These are phyloP conservation scores for Abrus pulchellus DNA, from an alignment of 306 rosid species.

Conservation along the genomic window DNA sequence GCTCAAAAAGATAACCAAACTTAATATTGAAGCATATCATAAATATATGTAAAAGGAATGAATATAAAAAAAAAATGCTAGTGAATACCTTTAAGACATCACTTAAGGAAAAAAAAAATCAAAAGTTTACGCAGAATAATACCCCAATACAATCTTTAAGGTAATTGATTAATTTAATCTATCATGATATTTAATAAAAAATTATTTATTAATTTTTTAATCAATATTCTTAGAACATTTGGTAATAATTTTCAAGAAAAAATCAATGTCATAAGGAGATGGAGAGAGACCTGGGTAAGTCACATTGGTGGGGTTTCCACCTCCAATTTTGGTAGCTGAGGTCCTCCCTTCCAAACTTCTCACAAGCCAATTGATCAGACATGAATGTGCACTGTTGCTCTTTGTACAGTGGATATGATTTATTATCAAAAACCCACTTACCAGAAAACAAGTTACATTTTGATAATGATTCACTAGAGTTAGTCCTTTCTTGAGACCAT, in stretches of 20 bases:
- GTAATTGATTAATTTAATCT: no score
- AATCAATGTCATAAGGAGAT: no score
- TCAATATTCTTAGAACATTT: no score
- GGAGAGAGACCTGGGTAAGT: constrained; percentile 69
- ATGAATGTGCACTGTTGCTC: constrained; percentile 71
- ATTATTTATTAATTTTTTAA: no score
- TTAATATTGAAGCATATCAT: background rate
- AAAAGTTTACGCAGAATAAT: no score
- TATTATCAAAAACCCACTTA: constrained; percentile 77
- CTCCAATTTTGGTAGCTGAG: constrained; percentile 71
- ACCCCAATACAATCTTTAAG: no score
- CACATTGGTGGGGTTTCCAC: constrained; percentile 81
- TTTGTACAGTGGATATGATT: constrained; percentile 73
- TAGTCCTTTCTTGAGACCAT: constrained; percentile 36
- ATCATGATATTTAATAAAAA: no score
- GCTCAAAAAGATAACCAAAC: constrained; percentile 49
- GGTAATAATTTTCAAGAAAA: no score
- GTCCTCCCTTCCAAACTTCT: constrained; percentile 81
- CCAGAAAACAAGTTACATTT: constrained; percentile 71
- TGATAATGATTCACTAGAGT: constrained; percentile 17
- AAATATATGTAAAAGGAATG: background rate
- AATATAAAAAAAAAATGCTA: background rate
- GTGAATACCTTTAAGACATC: background rate
- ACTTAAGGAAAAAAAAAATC: no score
- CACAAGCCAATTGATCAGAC: constrained; percentile 95